Conservation (phyloP, 2,329 filamentous ascomycete genomes). For the Colletotrichum sp. region DNA sequence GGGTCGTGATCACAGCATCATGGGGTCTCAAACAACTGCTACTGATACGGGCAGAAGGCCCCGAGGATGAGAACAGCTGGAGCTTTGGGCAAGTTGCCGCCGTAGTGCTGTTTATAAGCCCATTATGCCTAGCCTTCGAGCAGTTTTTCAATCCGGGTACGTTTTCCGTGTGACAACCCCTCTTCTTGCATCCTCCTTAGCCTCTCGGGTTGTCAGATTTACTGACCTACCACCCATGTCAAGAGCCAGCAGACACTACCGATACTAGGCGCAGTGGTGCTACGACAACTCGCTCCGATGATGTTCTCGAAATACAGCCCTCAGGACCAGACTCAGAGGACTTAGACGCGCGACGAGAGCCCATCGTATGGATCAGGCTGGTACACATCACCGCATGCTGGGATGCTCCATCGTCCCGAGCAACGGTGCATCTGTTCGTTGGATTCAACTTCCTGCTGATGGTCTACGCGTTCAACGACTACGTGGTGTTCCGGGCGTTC, state of each 20-base stretch:
- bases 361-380: not conserved
- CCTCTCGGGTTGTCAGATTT: not conserved
- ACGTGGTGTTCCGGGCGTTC: not conserved
- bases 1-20: not conserved
- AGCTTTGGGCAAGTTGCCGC: not conserved
- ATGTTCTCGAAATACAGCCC: fast-evolving
- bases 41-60: not conserved
- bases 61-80: not conserved
- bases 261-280: not conserved
- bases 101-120: not conserved
- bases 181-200: not conserved
- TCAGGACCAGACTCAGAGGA: not conserved
- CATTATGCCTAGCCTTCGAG: fast-evolving
- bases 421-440: not conserved
- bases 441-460: not conserved
- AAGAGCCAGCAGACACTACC: not conserved
- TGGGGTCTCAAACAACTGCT: not conserved
- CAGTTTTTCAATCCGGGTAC: not conserved
- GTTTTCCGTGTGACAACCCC: not conserved
- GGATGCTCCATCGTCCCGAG: not conserved
- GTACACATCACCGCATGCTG: not conserved
- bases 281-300: fast-evolving
- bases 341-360: not conserved
- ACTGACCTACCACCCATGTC: not conserved
- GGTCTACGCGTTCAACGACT: not conserved